Percentiles rank a stretch among this genome's conserved stretches.
These are phyloP conservation scores for Tricholoma matsutake DNA, from an alignment of 768 basidiomycete species.

Conservation along the genomic window DNA sequence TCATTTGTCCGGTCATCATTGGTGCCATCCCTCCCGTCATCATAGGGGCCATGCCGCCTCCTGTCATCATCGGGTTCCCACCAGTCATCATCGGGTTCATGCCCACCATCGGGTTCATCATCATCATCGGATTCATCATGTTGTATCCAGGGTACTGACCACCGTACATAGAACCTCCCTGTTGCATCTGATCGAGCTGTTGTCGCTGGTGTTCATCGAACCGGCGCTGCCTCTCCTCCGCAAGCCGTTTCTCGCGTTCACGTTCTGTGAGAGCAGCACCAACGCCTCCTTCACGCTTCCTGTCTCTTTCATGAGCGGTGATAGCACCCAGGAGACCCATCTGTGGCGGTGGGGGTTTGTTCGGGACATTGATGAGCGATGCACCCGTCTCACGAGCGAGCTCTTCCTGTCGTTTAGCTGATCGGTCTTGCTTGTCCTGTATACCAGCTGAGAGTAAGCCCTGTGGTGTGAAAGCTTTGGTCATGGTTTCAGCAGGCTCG, in stretches of 20 bases:
- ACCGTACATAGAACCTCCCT: constrained; percentile 71
- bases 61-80: constrained; percentile 46
- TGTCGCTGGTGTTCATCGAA: constrained; percentile 88
- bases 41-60: constrained; percentile 47
- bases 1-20: constrained; percentile 46
- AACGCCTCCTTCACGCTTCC: constrained; percentile 92
- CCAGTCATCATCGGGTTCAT: constrained; percentile 47
- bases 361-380: constrained; percentile 92
- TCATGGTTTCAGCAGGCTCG: constrained; percentile 73
- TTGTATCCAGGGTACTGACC: constrained; percentile 51
- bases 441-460: constrained; percentile 93
- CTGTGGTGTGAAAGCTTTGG: constrained; percentile 93
- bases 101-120: constrained; percentile 53
- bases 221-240: constrained; percentile 90
- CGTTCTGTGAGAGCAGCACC: constrained; percentile 94
- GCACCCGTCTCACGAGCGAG: constrained; percentile 88
- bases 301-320: constrained; percentile 90
- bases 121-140: constrained; percentile 74
- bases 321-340: constrained; percentile 95
- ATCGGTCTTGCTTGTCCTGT: constrained; percentile 93
- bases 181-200: constrained; percentile 88
- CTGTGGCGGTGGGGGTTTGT: constrained; percentile 92
- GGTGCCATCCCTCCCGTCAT: constrained; percentile 46
- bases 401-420: constrained; percentile 94
- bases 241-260: constrained; percentile 87